A percentile compares a stretch with the other conserved stretches of the same genome.
Evolutionary conservation across 192 early-diverging fungal genomes (phyloP).

Genomic region (Phycomyces blakesleeanus): DNA sequence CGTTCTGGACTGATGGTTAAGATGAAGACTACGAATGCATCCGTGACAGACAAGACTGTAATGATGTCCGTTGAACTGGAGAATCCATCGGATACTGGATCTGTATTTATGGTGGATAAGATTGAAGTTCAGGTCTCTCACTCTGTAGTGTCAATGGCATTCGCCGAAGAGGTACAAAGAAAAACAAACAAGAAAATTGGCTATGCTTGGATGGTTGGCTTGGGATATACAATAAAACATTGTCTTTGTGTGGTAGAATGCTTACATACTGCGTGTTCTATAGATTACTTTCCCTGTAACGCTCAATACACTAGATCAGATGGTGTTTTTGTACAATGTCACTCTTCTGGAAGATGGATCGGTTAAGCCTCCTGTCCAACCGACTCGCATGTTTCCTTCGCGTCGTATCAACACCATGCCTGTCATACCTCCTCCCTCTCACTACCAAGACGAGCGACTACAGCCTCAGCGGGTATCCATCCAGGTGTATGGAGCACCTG

Average conservation of each 20-base stretch:
- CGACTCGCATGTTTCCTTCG: slow-evolving; percentile 26
- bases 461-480: slow-evolving; percentile 48
- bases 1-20: slow-evolving; percentile 52
- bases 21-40: slow-evolving; percentile 58
- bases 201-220: neutral
- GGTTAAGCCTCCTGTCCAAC: slow-evolving; percentile 23
- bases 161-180: slow-evolving; percentile 45
- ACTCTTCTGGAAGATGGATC: slow-evolving; percentile 49
- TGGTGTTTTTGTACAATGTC: slow-evolving; percentile 53
- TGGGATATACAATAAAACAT: neutral
- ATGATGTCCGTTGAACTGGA: slow-evolving; percentile 65
- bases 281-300: slow-evolving; percentile 40
- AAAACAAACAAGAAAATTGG: slow-evolving; percentile 8
- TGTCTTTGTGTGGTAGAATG: too few relatives aligned
- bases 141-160: slow-evolving; percentile 44
- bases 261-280: too few relatives aligned
- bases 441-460: slow-evolving; percentile 24
- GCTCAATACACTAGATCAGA: slow-evolving; percentile 49
- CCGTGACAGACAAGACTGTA: slow-evolving; percentile 50
- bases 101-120: slow-evolving; percentile 43
- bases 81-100: slow-evolving; percentile 51
- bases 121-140: slow-evolving; percentile 53
- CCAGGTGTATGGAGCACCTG: slow-evolving; percentile 45
- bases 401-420: neutral
- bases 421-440: neutral